phyloP scores from a whole-genome alignment of 192 early-diverging fungal species.

The Glomus cerebriforme region DNA sequence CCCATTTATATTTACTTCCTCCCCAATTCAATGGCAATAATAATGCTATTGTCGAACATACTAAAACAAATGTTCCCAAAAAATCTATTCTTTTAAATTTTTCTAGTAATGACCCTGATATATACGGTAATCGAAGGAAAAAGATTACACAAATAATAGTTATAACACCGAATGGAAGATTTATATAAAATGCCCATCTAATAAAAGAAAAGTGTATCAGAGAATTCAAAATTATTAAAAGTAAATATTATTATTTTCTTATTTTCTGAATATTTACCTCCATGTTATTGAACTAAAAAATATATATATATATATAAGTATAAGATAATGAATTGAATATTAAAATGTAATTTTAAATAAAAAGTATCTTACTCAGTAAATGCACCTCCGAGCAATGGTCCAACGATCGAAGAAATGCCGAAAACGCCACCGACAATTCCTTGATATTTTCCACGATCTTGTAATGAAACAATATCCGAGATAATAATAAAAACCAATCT shows the following conservation, averaged over 20 bases:
- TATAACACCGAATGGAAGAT: constrained; percentile 57
- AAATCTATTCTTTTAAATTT: constrained; percentile 69
- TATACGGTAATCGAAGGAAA: constrained; percentile 57
- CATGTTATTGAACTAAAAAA: background rate
- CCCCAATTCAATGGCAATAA: constrained; percentile 76
- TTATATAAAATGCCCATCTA: constrained; percentile 62
- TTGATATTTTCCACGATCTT: constrained; percentile 87
- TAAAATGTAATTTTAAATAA: constrained; percentile 33
- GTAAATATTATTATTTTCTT: background rate
- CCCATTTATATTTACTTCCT: constrained; percentile 71
- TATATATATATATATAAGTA: background rate
- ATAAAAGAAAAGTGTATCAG: constrained; percentile 24
- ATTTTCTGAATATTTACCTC: constrained; percentile 31
- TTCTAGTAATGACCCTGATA: constrained; percentile 44
- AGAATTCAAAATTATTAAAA: background rate
- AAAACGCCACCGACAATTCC: constrained; percentile 79
- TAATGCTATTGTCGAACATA: constrained; percentile 57
- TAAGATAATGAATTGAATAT: background rate
- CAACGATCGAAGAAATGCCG: constrained; percentile 76
- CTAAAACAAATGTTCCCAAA: constrained; percentile 57
- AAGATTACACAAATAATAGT: constrained; percentile 45
- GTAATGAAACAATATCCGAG: constrained; percentile 81
- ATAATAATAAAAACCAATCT: constrained; percentile 77
- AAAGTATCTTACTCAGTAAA: constrained; percentile 64
- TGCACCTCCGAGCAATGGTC: constrained; percentile 83